A percentile compares a stretch with the other conserved stretches of the same genome.
Evolutionary conservation across 176 grass and related monocot species (phyloP).

Genomic region (Aegilops umbellulata): DNA sequence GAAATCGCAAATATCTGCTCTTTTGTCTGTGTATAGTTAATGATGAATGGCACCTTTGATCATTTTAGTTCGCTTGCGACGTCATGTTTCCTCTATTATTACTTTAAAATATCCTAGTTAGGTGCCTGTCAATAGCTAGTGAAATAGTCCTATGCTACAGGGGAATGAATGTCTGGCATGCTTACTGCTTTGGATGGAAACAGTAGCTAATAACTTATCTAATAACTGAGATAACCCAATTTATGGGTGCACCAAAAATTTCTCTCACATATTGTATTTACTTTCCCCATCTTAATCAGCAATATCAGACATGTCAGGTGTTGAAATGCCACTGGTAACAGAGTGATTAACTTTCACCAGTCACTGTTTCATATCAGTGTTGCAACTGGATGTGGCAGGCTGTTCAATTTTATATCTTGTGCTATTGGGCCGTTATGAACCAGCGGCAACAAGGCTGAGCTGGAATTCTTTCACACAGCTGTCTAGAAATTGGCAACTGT

Average conservation of each 20-base stretch:
- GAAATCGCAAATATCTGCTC: constrained; percentile 36
- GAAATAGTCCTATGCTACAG: neutral
- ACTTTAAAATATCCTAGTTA: neutral
- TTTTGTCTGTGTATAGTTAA: constrained; percentile 24
- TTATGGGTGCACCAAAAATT: constrained; percentile 1
- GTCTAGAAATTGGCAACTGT: neutral
- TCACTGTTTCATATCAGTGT: neutral
- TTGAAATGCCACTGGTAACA: neutral
- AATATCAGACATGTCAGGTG: neutral
- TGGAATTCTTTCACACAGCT: neutral
- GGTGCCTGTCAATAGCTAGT: neutral
- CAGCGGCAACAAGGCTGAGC: neutral
- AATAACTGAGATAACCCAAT: constrained; percentile 14
- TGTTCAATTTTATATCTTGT: neutral
- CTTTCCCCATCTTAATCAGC: neutral
- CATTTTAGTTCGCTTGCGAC: neutral
- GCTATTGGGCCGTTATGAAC: neutral
- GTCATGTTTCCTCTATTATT: neutral
- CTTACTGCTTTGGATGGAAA: constrained; percentile 9
- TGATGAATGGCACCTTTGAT: neutral
- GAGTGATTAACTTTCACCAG: neutral
- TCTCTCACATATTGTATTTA: constrained; percentile 8
- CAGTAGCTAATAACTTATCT: constrained; percentile 23
- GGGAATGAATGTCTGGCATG: neutral
- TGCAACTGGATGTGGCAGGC: neutral